phyloP scores from a whole-genome alignment of 176 grass and related monocot species.

The Ensete ventricosum region DNA sequence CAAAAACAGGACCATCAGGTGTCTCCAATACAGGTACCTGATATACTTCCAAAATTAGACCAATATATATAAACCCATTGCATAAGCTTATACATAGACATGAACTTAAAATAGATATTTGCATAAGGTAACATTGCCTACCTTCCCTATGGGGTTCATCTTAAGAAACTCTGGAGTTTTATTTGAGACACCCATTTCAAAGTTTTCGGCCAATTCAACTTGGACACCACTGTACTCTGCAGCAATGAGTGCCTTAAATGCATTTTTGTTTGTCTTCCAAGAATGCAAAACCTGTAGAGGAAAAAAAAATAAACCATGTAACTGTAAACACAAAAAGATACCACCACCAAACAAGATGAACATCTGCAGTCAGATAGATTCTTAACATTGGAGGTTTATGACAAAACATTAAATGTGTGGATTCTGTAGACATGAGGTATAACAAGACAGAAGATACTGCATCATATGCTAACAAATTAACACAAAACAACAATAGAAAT shows the following conservation, averaged over 20 bases:
- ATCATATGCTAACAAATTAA: too few relatives aligned
- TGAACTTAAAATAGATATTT: too few relatives aligned
- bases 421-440: too few relatives aligned
- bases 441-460: too few relatives aligned
- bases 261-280: conserved; percentile 53
- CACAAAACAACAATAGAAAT: too few relatives aligned
- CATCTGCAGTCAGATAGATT: too few relatives aligned
- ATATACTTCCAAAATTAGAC: not conserved
- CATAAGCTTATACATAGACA: too few relatives aligned
- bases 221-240: conserved; percentile 55
- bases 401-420: too few relatives aligned
- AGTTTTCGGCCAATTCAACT: conserved; percentile 52
- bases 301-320: not conserved
- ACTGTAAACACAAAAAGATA: not conserved
- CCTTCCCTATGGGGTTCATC: conserved; percentile 85
- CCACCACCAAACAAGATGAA: too few relatives aligned
- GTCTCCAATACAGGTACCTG: conserved; percentile 84
- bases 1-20: conserved; percentile 59
- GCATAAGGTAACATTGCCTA: conserved; percentile 3
- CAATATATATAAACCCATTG: not conserved
- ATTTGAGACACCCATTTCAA: conserved; percentile 81
- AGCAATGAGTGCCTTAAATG: conserved; percentile 58
- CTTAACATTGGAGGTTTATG: too few relatives aligned
- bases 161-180: conserved; percentile 64
- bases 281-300: conserved; percentile 38